phyloP scores from a whole-genome alignment of 2,329 filamentous ascomycete genomes.

The Aspergillus tubingensis region DNA sequence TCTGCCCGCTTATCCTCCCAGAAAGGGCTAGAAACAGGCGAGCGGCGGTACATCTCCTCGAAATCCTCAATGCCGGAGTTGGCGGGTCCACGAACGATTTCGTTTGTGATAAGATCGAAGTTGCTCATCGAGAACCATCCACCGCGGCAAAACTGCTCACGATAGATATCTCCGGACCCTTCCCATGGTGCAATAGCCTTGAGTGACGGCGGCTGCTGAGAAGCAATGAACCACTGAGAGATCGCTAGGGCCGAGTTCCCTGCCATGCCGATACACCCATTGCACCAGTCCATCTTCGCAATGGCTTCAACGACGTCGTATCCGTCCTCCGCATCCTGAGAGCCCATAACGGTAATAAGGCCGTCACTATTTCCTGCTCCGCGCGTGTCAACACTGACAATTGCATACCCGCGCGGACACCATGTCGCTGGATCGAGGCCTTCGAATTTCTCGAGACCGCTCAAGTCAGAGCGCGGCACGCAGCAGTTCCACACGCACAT shows the following conservation, averaged over 20 bases:
- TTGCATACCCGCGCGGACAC: slow-evolving; percentile 36
- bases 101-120: slow-evolving; percentile 46
- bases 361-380: slow-evolving; percentile 41
- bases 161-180: slow-evolving; percentile 49
- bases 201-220: slow-evolving; percentile 45
- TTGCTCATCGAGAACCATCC: slow-evolving; percentile 43
- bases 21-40: slow-evolving; percentile 35
- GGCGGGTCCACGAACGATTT: slow-evolving; percentile 37
- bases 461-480: slow-evolving; percentile 29
- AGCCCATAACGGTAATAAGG: slow-evolving; percentile 41
- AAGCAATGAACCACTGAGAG: slow-evolving; percentile 48
- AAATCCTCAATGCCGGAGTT: slow-evolving; percentile 44
- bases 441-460: slow-evolving; percentile 47
- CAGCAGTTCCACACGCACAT: slow-evolving; percentile 45
- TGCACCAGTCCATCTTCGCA: slow-evolving; percentile 48
- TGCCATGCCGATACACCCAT: slow-evolving; percentile 46
- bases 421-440: slow-evolving; percentile 43
- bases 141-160: slow-evolving; percentile 50
- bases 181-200: slow-evolving; percentile 53
- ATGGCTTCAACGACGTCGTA: slow-evolving; percentile 50
- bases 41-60: slow-evolving; percentile 45
- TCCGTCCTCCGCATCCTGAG: slow-evolving; percentile 49
- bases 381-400: slow-evolving; percentile 39
- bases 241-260: slow-evolving; percentile 50
- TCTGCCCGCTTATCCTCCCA: slow-evolving; percentile 45